Evolutionary conservation across 1,284 basidiomycete species (phyloP).

Genomic region (Heterobasidion occidentale): DNA sequence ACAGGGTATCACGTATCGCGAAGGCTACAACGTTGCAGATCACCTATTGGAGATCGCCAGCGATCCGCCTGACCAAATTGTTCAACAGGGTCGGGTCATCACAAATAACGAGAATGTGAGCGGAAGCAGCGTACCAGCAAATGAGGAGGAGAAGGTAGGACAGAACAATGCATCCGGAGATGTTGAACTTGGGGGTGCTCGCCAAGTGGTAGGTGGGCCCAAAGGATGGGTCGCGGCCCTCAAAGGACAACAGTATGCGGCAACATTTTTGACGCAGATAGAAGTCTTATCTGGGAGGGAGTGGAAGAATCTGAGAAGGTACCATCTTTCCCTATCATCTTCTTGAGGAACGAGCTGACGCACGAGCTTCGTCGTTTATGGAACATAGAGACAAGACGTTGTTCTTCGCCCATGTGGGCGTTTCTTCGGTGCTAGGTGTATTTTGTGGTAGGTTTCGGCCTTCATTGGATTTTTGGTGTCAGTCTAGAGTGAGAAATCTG

Average conservation of each 20-base stretch:
- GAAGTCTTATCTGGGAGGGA: conserved; percentile 73
- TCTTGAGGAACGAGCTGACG: neutral
- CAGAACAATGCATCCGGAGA: neutral
- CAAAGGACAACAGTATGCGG: conserved; percentile 31
- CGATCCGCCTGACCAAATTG: conserved; percentile 42
- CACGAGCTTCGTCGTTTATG: neutral
- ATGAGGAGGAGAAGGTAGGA: neutral
- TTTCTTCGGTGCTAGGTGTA: conserved; percentile 68
- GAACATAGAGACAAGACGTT: conserved; percentile 68
- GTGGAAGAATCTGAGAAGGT: conserved; percentile 76
- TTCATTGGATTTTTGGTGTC: neutral
- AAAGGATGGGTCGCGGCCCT: conserved; percentile 4
- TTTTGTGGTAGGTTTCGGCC: conserved; percentile 53
- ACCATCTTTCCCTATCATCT: conserved; percentile 6
- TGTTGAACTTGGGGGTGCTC: neutral
- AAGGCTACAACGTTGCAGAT: conserved; percentile 86
- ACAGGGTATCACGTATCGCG: conserved; percentile 37
- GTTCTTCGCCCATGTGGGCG: conserved; percentile 68
- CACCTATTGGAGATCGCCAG: conserved; percentile 82
- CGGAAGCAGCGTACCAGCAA: neutral
- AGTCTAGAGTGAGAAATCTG: neutral
- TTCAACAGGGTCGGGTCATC: conserved; percentile 14
- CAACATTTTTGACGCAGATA: conserved; percentile 84
- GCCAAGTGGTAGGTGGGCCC: neutral
- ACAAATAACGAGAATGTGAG: neutral